Evolutionary conservation across 1,284 basidiomycete genomes (phyloP).

Genomic region (Taiwanofungus camphoratus): DNA sequence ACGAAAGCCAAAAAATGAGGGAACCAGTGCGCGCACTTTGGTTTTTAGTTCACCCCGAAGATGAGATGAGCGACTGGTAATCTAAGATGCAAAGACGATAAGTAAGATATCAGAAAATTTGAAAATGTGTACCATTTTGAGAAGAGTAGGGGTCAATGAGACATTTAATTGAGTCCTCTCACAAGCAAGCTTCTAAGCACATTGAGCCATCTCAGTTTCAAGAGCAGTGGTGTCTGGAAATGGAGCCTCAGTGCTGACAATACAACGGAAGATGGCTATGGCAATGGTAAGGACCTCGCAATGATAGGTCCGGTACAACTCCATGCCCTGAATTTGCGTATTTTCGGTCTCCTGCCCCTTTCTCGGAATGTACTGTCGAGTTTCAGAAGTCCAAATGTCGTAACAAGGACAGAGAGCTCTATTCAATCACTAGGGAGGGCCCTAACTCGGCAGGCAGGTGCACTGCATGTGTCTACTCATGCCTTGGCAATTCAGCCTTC

Average conservation of each 20-base stretch:
- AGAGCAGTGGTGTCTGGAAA: background rate
- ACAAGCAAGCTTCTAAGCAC: background rate
- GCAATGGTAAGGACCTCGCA: background rate
- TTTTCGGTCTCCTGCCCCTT: too few species aligned
- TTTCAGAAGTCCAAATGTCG: too few species aligned
- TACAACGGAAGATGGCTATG: background rate
- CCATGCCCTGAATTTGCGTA: too few species aligned
- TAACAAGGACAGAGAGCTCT: too few species aligned
- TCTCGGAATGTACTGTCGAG: too few species aligned
- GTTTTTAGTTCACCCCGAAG: background rate
- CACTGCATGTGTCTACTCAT: too few species aligned
- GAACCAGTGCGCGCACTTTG: background rate
- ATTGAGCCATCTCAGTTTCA: background rate
- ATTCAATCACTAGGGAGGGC: too few species aligned
- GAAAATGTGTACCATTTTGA: background rate
- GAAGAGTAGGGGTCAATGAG: background rate
- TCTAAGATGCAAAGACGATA: background rate
- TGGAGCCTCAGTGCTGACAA: background rate
- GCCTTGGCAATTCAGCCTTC: too few species aligned
- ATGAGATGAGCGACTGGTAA: background rate
- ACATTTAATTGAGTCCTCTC: conserved; percentile 1
- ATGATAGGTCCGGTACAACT: too few species aligned
- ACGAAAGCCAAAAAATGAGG: background rate
- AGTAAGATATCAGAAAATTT: background rate
- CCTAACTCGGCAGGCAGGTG: too few species aligned